Conservation (phyloP, 129 eudicot species). For the Calendula officinalis region DNA sequence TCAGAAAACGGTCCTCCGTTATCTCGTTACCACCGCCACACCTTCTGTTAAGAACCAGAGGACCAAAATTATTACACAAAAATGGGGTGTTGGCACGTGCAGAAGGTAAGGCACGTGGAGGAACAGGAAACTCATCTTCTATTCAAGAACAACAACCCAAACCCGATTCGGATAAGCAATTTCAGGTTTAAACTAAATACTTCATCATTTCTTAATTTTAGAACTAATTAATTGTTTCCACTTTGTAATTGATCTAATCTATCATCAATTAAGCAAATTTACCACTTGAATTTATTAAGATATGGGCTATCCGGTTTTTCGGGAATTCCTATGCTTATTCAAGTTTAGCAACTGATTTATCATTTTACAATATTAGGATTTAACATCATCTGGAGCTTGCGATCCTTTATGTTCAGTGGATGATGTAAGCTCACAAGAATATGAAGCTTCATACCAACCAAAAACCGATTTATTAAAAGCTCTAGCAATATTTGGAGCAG, state of each 20-base stretch:
- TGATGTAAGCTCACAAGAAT: slow-evolving; percentile 79
- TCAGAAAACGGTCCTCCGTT: slow-evolving; percentile 26
- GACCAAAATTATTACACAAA: slow-evolving; percentile 33
- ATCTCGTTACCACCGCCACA: slow-evolving; percentile 27
- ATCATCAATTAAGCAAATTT: background rate
- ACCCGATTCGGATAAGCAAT: slow-evolving; percentile 36
- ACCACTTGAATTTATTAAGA: background rate
- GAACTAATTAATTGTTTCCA: background rate
- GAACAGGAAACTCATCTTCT: slow-evolving; percentile 28
- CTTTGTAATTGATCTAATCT: slow-evolving; percentile 8
- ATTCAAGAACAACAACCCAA: slow-evolving; percentile 26
- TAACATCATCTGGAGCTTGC: slow-evolving; percentile 66
- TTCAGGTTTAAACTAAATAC: slow-evolving; percentile 40
- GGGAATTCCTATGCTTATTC: too few species aligned
- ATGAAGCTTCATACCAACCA: slow-evolving; percentile 73
- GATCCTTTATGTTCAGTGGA: slow-evolving; percentile 97
- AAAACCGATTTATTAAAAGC: slow-evolving; percentile 93
- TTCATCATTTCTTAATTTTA: background rate
- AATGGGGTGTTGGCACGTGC: slow-evolving; percentile 61
- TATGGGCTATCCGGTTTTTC: too few species aligned
- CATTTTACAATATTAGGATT: slow-evolving; percentile 45
- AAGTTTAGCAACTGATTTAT: too few species aligned
- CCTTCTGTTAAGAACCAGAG: slow-evolving; percentile 13
- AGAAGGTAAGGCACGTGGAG: slow-evolving; percentile 64
- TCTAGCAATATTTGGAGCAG: slow-evolving; percentile 83